phyloP scores from a whole-genome alignment of 768 basidiomycete genomes.

The Coprinellus micaceus region DNA sequence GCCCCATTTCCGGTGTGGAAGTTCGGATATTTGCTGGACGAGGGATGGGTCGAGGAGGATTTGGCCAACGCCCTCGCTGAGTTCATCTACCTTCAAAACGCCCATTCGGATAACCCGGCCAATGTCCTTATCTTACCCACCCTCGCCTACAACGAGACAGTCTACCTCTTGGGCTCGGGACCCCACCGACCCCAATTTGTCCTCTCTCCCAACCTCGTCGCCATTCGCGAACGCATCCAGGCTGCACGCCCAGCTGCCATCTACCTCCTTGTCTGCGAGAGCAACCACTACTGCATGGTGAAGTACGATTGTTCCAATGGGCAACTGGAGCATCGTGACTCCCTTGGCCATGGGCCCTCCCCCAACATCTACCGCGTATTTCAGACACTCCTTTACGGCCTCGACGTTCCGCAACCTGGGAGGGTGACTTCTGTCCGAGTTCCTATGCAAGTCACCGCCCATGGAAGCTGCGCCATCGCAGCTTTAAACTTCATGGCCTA shows the following conservation, averaged over 20 bases:
- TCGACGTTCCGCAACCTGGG: not conserved
- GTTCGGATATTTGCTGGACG: constrained; percentile 17
- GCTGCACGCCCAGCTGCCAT: constrained; percentile 4
- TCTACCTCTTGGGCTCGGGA: constrained; percentile 2
- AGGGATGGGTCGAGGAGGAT: constrained; percentile 24
- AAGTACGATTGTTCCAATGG: constrained; percentile 4
- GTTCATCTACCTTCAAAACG: constrained; percentile 13
- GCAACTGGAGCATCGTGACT: constrained; percentile 16
- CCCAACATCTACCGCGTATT: constrained; percentile 7
- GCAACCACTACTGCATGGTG: constrained; percentile 14
- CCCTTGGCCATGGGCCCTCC: constrained; percentile 6
- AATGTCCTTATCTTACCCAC: constrained; percentile 12
- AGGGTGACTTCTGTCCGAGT: not conserved
- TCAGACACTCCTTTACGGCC: constrained; percentile 10
- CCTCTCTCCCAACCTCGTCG: constrained; percentile 4
- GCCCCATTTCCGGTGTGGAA: constrained; percentile 15
- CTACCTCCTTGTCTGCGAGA: constrained; percentile 5
- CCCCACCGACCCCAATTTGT: not conserved
- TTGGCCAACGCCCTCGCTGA: constrained; percentile 19
- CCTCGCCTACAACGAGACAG: constrained; percentile 7
- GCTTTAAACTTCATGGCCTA: constrained; percentile 11
- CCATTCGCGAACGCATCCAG: constrained; percentile 5
- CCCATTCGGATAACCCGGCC: not conserved
- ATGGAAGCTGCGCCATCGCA: constrained; percentile 12
- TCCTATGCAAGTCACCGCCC: not conserved